phyloP scores from a whole-genome alignment of 73 alveolate genomes.

The Paramecium sonneborni region DNA sequence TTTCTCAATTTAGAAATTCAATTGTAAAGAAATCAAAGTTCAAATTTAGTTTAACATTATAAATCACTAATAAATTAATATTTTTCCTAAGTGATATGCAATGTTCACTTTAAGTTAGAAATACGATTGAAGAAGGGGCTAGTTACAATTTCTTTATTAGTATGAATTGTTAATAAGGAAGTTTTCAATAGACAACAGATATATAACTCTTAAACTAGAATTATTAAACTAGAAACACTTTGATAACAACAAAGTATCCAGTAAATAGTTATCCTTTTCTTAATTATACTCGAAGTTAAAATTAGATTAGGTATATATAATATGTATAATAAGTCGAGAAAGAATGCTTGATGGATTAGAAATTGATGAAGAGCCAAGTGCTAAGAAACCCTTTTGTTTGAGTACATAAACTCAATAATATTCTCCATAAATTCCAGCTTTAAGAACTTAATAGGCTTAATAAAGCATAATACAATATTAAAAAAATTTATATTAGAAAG shows the following conservation, averaged over 20 bases:
- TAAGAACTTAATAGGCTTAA: background rate
- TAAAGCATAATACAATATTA: background rate
- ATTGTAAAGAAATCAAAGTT: background rate
- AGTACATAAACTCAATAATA: background rate
- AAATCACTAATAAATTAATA: slow-evolving; percentile 10
- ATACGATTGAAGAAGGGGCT: background rate
- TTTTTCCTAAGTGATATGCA: background rate
- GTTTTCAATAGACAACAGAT: background rate
- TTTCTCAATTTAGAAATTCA: background rate
- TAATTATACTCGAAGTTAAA: background rate
- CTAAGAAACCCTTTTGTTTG: background rate
- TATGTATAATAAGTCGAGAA: background rate
- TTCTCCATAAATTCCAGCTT: background rate
- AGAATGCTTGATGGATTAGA: background rate
- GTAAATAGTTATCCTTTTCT: background rate
- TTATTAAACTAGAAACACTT: background rate
- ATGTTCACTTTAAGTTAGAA: background rate
- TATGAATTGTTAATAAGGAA: background rate
- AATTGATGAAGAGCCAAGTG: background rate
- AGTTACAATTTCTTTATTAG: background rate
- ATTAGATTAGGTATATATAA: background rate
- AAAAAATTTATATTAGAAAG: background rate
- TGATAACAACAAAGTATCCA: background rate
- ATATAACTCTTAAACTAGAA: background rate
- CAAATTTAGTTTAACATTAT: background rate